Evolutionary conservation across 2,329 filamentous ascomycete genomes (phyloP), one percentile per base, ranked within the genome.

Genomic region (Grosmannia penicillata): DNA sequence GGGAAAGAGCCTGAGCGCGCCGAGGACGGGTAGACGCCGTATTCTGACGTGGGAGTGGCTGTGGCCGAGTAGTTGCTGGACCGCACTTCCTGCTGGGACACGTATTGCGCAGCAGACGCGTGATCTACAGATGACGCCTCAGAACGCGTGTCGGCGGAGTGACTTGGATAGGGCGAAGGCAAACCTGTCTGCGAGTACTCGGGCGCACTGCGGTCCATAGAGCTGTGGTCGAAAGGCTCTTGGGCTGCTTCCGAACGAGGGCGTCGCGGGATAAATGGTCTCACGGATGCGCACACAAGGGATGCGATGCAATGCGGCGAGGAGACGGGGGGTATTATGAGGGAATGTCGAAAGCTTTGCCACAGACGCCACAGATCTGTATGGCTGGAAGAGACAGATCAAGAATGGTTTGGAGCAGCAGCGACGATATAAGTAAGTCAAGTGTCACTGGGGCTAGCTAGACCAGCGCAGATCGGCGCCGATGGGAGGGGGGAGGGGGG

Each of bases 161-260:
- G 69, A 64, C 67, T 71, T 58, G 72, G 70, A 65, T 75, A 77
- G 63, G 74, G 72, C 70, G 75, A 75, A 60, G 70, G 77, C 80
- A 83, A 84, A 85, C 80, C 81, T 84, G 80, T 75, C 75, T 85
- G 80, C 75, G 79, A 74, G 67, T 82, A 86, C 62, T 84, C 80
- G 66, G 77, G 63, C 57, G 75, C 70, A 70, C 62, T 62, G 58
- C 69, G 68, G 65, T 74, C 70, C 70, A 72, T 72, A 64, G 56
- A 60, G 55, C 44, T 54, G 40, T 26, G n/a, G 23, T 25, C 5
- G 22, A n/a, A 23, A 38, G 24, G 21, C n/a, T 19, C 25, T 31
- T 39, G 26, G 41, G 22, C 43, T 39, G 38, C 38, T 42, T 45
- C 42, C 27, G 41, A 32, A 36, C 42, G n/a, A n/a, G n/a, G n/a